Evolutionary conservation across 2,329 filamentous ascomycete genomes (phyloP).

Genomic region (Phialophora chinensis): DNA sequence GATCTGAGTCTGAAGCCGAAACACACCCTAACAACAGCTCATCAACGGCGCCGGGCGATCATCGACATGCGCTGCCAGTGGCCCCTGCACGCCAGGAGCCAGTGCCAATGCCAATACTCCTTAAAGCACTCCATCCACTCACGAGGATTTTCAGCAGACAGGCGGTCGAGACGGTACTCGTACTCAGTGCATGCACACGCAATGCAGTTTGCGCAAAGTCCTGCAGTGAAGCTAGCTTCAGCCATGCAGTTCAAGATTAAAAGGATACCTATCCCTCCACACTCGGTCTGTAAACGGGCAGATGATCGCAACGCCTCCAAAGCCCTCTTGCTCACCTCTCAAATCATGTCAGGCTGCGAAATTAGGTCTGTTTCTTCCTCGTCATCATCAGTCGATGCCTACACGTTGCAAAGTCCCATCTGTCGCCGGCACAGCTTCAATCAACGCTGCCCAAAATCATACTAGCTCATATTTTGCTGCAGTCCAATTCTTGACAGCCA

Average conservation of each 20-base stretch:
- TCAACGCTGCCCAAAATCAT: neutral
- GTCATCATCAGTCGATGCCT: neutral
- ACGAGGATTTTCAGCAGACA: neutral
- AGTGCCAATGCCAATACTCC: neutral
- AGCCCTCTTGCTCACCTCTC: conserved; percentile 8
- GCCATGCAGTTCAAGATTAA: conserved; percentile 4
- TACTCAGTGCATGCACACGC: neutral
- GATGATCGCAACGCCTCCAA: conserved; percentile 8
- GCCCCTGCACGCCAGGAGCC: neutral
- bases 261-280: conserved; percentile 1
- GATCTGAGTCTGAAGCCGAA: conserved; percentile 31
- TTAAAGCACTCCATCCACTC: neutral
- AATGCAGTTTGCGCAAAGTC: conserved; percentile 4
- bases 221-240: conserved; percentile 1
- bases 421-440: neutral
- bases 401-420: neutral
- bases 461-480: conserved; percentile 1
- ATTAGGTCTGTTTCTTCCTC: conserved; percentile 10
- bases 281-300: neutral
- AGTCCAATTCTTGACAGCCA: neutral
- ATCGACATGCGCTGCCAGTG: conserved; percentile 1
- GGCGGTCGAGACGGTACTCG: neutral
- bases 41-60: conserved; percentile 8
- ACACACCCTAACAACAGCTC: conserved; percentile 37
- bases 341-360: conserved; percentile 18